Conservation (phyloP, 129 eudicot species). For the Flaveria linearis region DNA sequence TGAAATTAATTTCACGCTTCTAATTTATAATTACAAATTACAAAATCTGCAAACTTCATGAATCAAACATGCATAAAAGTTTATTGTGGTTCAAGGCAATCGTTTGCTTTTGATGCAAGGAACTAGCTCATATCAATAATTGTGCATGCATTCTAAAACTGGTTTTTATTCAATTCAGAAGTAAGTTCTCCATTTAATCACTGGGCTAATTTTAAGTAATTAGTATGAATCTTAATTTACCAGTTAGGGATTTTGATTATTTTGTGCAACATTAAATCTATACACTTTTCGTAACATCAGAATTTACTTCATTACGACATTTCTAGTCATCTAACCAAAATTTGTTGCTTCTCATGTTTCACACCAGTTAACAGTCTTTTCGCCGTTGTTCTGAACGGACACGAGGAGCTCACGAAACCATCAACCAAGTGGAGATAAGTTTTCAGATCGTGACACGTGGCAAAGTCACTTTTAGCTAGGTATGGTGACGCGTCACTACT, state of each 20-base stretch:
- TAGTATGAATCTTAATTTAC: background rate
- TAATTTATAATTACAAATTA: too few relatives aligned
- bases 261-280: constrained; percentile 11
- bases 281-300: constrained; percentile 14
- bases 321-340: constrained; percentile 39
- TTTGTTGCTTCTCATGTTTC: constrained; percentile 33
- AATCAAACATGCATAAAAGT: too few relatives aligned
- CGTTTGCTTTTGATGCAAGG: constrained; percentile 39
- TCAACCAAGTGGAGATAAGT: constrained; percentile 72
- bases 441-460: constrained; percentile 79
- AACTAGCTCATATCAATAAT: background rate
- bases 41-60: too few relatives aligned
- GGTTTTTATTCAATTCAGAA: too few relatives aligned
- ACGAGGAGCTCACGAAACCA: constrained; percentile 67
- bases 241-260: constrained; percentile 26
- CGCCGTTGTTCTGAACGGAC: constrained; percentile 58
- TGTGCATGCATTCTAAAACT: constrained; percentile 31
- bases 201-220: background rate
- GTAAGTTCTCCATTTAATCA: background rate
- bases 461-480: constrained; percentile 43
- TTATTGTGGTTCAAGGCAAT: background rate
- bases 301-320: background rate
- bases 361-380: constrained; percentile 37
- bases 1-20: too few relatives aligned
- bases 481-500: constrained; percentile 59